phyloP scores from a whole-genome alignment of 768 basidiomycete species.

The Xerocomus spinulosus region DNA sequence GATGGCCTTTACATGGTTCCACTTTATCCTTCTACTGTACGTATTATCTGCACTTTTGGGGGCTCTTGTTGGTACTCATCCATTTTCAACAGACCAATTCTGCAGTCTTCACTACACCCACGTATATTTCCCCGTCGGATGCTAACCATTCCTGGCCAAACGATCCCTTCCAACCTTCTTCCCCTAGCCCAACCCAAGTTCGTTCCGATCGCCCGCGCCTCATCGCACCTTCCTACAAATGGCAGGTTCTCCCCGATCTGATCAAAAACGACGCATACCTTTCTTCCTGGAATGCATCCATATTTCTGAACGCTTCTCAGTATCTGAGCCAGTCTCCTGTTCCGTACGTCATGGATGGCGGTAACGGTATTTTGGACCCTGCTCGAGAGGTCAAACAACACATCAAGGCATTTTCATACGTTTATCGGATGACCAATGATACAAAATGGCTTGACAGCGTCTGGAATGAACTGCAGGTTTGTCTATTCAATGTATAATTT shows the following conservation, averaged over 20 bases:
- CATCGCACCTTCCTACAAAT: slow-evolving; percentile 89
- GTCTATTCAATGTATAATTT: slow-evolving; percentile 22
- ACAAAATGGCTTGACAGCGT: slow-evolving; percentile 86
- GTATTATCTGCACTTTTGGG: slow-evolving; percentile 32
- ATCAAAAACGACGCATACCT: slow-evolving; percentile 86
- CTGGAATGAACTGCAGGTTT: slow-evolving; percentile 77
- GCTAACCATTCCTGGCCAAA: slow-evolving; percentile 64
- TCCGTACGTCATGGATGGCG: slow-evolving; percentile 69
- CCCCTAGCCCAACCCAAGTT: slow-evolving; percentile 52
- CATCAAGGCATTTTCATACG: slow-evolving; percentile 90
- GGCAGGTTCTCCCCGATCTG: slow-evolving; percentile 73
- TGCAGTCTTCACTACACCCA: slow-evolving; percentile 65
- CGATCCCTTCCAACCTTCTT: slow-evolving; percentile 70
- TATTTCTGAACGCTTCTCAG: slow-evolving; percentile 82
- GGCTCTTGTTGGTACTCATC: not conserved
- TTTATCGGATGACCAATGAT: slow-evolving; percentile 86
- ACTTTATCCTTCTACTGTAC: slow-evolving; percentile 82
- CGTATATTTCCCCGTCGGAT: slow-evolving; percentile 57
- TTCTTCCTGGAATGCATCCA: slow-evolving; percentile 82
- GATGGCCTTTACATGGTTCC: slow-evolving; percentile 77
- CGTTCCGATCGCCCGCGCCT: slow-evolving; percentile 84
- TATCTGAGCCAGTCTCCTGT: slow-evolving; percentile 64
- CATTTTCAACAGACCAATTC: slow-evolving; percentile 56
- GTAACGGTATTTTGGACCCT: slow-evolving; percentile 87
- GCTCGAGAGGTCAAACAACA: slow-evolving; percentile 87